A percentile compares a stretch with the other conserved stretches of the same genome.
Conservation (phyloP, 23 red algal species). For the Gracilaria domingensis region DNA sequence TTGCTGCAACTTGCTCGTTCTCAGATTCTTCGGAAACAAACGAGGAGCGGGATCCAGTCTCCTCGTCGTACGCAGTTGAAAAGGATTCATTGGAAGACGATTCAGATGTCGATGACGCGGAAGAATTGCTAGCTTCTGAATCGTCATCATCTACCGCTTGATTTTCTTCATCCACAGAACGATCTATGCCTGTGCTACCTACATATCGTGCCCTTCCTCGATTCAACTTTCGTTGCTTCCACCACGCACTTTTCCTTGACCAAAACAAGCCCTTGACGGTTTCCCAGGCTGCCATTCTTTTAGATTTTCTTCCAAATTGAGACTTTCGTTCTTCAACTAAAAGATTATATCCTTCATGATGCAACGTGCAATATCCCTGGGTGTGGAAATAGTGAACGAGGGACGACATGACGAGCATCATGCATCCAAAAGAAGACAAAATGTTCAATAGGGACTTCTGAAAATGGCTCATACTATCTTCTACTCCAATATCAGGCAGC, state of each 20-base stretch:
- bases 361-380: neutral
- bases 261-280: slow-evolving; percentile 6
- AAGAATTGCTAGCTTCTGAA: neutral
- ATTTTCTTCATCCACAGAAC: neutral
- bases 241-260: slow-evolving; percentile 14
- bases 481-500: slow-evolving; percentile 18
- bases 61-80: slow-evolving; percentile 8
- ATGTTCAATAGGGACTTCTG: slow-evolving; percentile 11
- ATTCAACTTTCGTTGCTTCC: neutral
- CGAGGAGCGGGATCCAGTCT: slow-evolving; percentile 4
- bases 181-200: neutral
- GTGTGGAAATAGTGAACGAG: slow-evolving; percentile 33
- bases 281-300: slow-evolving; percentile 12
- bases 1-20: neutral
- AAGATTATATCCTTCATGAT: slow-evolving; percentile 13
- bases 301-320: neutral
- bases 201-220: neutral
- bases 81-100: neutral
- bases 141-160: neutral
- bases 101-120: neutral
- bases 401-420: slow-evolving; percentile 32
- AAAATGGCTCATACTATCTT: slow-evolving; percentile 6
- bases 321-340: neutral
- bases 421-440: neutral
- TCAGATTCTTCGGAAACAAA: slow-evolving; percentile 16